These are phyloP conservation scores for Mytilinidion resinicola DNA, from an alignment of 495 filamentous ascomycete species.

Conservation along the genomic window DNA sequence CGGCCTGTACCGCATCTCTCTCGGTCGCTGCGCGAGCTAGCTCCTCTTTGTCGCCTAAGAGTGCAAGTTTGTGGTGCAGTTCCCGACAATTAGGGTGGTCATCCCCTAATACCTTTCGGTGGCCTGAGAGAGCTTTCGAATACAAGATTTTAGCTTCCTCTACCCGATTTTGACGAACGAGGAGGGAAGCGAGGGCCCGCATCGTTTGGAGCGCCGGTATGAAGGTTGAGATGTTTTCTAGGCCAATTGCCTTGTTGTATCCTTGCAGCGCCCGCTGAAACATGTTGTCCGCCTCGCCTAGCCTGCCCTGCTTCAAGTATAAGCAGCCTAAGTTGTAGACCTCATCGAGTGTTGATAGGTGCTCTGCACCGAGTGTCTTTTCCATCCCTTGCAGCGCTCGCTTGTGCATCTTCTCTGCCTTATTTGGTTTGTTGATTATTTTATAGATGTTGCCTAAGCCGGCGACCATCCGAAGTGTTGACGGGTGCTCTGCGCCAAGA, in stretches of 20 bases:
- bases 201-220: neutral
- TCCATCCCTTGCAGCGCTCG: slow-evolving; percentile 5
- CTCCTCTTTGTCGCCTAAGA: neutral
- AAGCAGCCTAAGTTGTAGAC: slow-evolving; percentile 12
- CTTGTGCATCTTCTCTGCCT: neutral
- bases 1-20: neutral
- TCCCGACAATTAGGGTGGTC: neutral
- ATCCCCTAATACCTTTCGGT: neutral
- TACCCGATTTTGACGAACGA: neutral
- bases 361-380: slow-evolving; percentile 5
- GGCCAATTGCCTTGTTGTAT: slow-evolving; percentile 5
- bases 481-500: slow-evolving; percentile 2
- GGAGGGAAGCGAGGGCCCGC: neutral
- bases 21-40: neutral
- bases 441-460: slow-evolving; percentile 10
- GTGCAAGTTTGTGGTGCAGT: neutral
- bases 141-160: neutral
- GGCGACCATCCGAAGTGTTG: slow-evolving; percentile 9
- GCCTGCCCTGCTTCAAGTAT: too few relatives aligned
- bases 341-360: slow-evolving; percentile 8
- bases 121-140: neutral
- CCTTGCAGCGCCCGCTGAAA: slow-evolving; percentile 1
- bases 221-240: slow-evolving; percentile 5
- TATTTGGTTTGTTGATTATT: too few relatives aligned
- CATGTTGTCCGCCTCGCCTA: too few relatives aligned